Evolutionary conservation across 352 stramenopile species (phyloP), one percentile per base, ranked within the genome.

Genomic region (Halophytophthora polymorphica): DNA sequence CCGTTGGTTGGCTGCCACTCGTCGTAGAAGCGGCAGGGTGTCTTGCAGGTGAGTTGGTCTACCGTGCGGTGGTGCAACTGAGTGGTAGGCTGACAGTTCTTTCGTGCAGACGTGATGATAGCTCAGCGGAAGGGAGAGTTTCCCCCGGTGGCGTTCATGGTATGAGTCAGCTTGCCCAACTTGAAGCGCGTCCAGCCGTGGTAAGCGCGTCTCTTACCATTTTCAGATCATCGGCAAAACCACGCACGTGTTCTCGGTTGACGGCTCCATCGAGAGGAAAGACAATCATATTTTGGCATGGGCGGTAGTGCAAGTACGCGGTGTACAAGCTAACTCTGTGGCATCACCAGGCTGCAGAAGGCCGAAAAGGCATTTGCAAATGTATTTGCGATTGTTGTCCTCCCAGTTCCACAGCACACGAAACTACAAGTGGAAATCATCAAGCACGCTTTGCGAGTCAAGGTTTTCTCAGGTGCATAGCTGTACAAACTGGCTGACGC

Each of bases 81-180:
- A 25, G 19, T 29, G 35, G 7, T n/a, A 23, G 31, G 8, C 29
- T 43, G 6, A 58, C 13, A 15, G 3, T 34, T 8, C 2, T 14
- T 28, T 18, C 50, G 13, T 22, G 31, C 35, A 90, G 79, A 90
- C 33, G 57, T 90, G 23, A 88, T 90, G 76, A 86, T 90, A 23
- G 86, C 79, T 39, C 79, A 90, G 62, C 67, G 65, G 36, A 86
- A 87, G 50, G 68, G 67, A 14, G 68, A 75, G 42, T 90, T 82
- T 39, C 77, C 79, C 22, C 77, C 79, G 10, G 73, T 87, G 3
- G 77, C 79, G 7, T 90, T 88, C 50, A 82, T 85, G 70, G 79
- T 86, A 45, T 7, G 49, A 33, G 33, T 11, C 4, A 48, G 40
- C 8, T 34, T 17, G 22, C 6, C 18, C 11, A 21, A 51, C 23